A percentile compares a stretch with the other conserved stretches of the same genome.
phyloP scores from a whole-genome alignment of 225 moss, liverwort and hornwort species.

The Pseudoscleropodium purum region DNA sequence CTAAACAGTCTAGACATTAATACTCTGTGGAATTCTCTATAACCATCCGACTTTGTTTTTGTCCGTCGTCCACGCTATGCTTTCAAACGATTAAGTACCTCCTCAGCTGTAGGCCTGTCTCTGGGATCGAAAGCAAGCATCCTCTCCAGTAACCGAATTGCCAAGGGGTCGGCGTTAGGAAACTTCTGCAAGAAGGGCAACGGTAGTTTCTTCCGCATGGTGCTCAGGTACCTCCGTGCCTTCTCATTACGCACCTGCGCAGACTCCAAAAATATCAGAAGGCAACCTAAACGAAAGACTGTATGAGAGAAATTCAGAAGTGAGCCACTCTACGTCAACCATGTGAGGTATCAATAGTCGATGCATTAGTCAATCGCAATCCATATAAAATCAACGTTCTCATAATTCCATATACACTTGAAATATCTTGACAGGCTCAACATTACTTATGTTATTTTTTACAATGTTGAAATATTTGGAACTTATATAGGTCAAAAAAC shows the following conservation, averaged over 20 bases:
- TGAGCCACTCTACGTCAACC: neutral
- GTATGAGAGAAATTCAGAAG: neutral
- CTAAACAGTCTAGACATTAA: neutral
- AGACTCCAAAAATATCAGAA: neutral
- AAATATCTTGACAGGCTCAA: neutral
- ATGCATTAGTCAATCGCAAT: neutral
- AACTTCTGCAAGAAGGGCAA: conserved; percentile 84
- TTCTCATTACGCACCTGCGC: conserved; percentile 96
- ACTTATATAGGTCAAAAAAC: too few species aligned
- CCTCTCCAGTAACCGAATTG: conserved; percentile 84
- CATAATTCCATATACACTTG: neutral
- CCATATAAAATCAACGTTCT: neutral
- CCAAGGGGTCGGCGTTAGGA: conserved; percentile 78
- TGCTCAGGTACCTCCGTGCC: conserved; percentile 87
- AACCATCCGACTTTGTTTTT: neutral
- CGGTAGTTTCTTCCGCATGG: conserved; percentile 92
- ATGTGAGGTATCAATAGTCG: neutral
- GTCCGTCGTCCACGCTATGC: neutral
- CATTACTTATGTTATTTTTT: neutral
- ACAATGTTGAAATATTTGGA: neutral
- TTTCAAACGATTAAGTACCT: conserved; percentile 31
- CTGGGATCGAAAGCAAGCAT: conserved; percentile 99
- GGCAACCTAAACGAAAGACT: neutral
- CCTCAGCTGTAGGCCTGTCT: conserved; percentile 94
- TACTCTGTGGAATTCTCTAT: neutral